These are phyloP conservation scores for Thalassiosira sp. DNA, from an alignment of 352 stramenopile species.

Conservation along the genomic window DNA sequence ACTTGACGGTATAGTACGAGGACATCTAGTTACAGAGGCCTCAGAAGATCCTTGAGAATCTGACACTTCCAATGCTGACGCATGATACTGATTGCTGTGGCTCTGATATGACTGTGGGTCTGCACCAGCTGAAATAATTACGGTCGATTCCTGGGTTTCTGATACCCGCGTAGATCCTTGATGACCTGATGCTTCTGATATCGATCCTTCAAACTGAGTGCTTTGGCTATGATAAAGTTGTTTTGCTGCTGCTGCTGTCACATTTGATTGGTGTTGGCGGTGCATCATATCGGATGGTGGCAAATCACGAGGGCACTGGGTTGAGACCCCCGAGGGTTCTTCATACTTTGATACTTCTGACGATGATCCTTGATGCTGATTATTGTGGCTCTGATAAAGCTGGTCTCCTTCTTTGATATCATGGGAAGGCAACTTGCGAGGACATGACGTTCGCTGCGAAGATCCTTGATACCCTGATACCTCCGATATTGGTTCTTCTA, in stretches of 20 bases:
- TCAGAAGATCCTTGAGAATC: not conserved
- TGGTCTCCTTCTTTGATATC: no score
- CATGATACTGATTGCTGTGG: not conserved
- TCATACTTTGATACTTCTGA: conserved; percentile 9
- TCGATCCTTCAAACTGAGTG: no score
- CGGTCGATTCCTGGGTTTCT: no score
- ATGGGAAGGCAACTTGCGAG: not conserved
- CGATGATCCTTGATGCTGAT: not conserved
- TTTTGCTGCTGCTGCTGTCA: not conserved
- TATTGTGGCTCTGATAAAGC: not conserved
- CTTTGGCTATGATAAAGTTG: no score
- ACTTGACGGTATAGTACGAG: conserved; percentile 31
- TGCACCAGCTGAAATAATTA: not conserved
- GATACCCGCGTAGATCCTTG: no score
- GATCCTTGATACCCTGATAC: not conserved
- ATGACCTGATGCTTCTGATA: no score
- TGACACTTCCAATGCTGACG: conserved; percentile 15
- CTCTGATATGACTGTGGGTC: not conserved
- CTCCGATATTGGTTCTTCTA: no score
- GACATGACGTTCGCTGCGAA: not conserved
- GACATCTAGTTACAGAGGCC: conserved; percentile 28
- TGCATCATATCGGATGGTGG: conserved; percentile 6
- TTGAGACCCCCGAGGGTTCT: not conserved
- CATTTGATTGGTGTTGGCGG: not conserved
- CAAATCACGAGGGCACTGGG: not conserved